These are phyloP conservation scores for Ceratobasidium sp. DNA, from an alignment of 1,284 basidiomycete species.

Conservation along the genomic window DNA sequence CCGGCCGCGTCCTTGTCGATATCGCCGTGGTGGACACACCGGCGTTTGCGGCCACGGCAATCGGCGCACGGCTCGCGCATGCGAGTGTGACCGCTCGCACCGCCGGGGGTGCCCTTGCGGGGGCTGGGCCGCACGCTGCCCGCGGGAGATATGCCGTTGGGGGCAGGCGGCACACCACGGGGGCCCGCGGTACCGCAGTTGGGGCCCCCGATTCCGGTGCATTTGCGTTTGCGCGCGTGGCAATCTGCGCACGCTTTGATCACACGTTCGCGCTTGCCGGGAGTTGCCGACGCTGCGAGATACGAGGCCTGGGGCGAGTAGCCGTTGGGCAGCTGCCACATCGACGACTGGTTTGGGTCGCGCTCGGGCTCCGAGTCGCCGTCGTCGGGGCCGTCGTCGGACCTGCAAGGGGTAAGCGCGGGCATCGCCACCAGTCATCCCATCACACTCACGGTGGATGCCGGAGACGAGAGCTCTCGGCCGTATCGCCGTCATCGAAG, in stretches of 20 bases:
- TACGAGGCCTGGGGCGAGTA: slow-evolving; percentile 5
- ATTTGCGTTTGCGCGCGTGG: slow-evolving; percentile 37
- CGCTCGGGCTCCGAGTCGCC: slow-evolving; percentile 33
- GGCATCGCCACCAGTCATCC: slow-evolving; percentile 8
- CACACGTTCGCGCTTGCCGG: slow-evolving; percentile 23
- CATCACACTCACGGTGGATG: slow-evolving; percentile 28
- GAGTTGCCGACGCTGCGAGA: slow-evolving; percentile 6
- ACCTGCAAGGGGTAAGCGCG: slow-evolving; percentile 9
- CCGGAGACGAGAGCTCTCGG: slow-evolving; percentile 16
- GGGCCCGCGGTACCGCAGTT: slow-evolving; percentile 6
- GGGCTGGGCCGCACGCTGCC: slow-evolving; percentile 15
- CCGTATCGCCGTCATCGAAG: slow-evolving; percentile 7
- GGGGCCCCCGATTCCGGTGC: slow-evolving; percentile 22
- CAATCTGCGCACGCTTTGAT: slow-evolving; percentile 36
- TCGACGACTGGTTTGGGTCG: slow-evolving; percentile 10
- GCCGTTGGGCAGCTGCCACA: slow-evolving; percentile 27
- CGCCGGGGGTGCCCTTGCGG: slow-evolving; percentile 6
- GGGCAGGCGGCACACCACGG: background rate
- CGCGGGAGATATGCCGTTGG: background rate
- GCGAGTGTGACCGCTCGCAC: slow-evolving; percentile 17
- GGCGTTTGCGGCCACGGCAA: slow-evolving; percentile 30
- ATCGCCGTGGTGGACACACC: slow-evolving; percentile 18
- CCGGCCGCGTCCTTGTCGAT: slow-evolving; percentile 5
- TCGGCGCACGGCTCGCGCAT: slow-evolving; percentile 27
- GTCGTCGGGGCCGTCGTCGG: slow-evolving; percentile 17